phyloP scores from a whole-genome alignment of 352 stramenopile genomes.

The Phytophthora citrophthora region DNA sequence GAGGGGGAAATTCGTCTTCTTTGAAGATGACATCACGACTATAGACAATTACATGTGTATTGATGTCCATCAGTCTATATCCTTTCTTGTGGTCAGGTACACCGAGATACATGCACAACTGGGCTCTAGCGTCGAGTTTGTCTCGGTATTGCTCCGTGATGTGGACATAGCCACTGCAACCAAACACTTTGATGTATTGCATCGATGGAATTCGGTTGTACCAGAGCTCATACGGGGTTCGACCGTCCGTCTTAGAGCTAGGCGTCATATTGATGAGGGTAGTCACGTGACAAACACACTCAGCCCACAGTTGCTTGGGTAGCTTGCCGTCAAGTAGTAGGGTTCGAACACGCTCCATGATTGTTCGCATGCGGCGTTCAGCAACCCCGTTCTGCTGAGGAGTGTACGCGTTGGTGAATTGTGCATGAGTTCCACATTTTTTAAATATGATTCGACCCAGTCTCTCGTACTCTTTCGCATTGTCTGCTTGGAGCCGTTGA shows the following conservation, averaged over 20 bases:
- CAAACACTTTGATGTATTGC: too few relatives aligned
- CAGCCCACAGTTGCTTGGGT: too few relatives aligned
- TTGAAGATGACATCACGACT: slow-evolving; percentile 15
- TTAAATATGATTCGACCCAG: slow-evolving; percentile 11
- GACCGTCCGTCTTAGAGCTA: too few relatives aligned
- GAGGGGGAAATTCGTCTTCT: neutral
- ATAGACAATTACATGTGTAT: slow-evolving; percentile 7
- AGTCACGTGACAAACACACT: too few relatives aligned
- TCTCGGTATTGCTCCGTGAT: too few relatives aligned
- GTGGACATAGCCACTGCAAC: too few relatives aligned
- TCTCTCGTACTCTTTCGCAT: slow-evolving; percentile 19
- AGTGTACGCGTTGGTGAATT: slow-evolving; percentile 19
- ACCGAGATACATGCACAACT: slow-evolving; percentile 1
- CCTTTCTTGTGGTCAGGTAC: slow-evolving; percentile 2
- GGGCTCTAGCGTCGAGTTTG: too few relatives aligned
- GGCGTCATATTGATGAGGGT: too few relatives aligned
- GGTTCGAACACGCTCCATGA: slow-evolving; percentile 11
- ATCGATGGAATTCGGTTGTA: too few relatives aligned
- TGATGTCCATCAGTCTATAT: slow-evolving; percentile 8
- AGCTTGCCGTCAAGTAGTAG: slow-evolving; percentile 1
- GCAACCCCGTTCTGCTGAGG: slow-evolving; percentile 24
- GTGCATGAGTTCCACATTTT: too few relatives aligned
- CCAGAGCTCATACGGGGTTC: too few relatives aligned
- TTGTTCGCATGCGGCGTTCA: slow-evolving; percentile 20
- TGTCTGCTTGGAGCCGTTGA: slow-evolving; percentile 9